Base-by-base conservation (phyloP, 768 basidiomycete genomes). In the Psilocybe azurescens region DNA sequence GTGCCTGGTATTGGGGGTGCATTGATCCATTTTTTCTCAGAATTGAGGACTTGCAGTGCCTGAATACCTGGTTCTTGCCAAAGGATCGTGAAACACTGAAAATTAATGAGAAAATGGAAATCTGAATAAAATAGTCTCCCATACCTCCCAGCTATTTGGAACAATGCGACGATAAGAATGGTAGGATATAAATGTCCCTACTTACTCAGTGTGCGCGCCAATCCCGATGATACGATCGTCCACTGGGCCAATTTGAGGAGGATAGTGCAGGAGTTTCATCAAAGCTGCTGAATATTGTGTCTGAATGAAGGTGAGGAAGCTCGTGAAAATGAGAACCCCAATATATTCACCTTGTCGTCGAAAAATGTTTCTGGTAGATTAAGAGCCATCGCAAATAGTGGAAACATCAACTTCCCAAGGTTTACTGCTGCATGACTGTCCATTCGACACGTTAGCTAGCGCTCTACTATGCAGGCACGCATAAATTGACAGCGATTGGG, bases 61-160 rank as follows among this genome's bases (percentile, higher is more conserved):
- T 88, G 88, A 13, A 90, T 84, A 1, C 74, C 84, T 0, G 87
- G 85, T 65, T 93, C 85, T 79, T 94, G 89, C 85, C 89, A 92
- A 1, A 97, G 83, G 39, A 97, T 90, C 0, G 94, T 95, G 73
- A 95, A 94, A 71, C 91, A 92, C 89, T 94, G 55, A 9, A 47
- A 41, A 1, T 16, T 16, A 24, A 56, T 5, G 6, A 3, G 14
- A 50, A 48, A 57, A 39, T 11, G 38, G 38, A 49, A 30, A 13
- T 18, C 14, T 54, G n/a, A 33, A 38, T 44, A 14, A 11, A 5
- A 56, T 39, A 20, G 30, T 48, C 10, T 14, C 24, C 30, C 51
- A 60, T 59, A 80, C 79, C 74, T 82, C 81, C 78, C 78, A 83
- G 59, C 81, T 83, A 38, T 24, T 46, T 24, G 41, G 16, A 38